Conservation (phyloP, 345 rosid species). For the Linum lewisii region DNA sequence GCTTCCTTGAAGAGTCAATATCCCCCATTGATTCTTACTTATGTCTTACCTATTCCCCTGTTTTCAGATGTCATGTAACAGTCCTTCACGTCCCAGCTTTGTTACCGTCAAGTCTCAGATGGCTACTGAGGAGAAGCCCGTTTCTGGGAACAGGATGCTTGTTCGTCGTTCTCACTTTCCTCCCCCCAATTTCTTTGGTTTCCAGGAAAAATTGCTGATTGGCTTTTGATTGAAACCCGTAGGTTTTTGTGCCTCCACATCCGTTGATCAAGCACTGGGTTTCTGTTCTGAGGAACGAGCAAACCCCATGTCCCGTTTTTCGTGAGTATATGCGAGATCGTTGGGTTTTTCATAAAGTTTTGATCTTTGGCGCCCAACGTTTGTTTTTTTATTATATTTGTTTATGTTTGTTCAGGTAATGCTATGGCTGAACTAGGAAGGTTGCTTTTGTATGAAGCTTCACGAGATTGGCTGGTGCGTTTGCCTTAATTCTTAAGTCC, state of each 20-base stretch:
- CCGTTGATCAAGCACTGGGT: constrained; percentile 95
- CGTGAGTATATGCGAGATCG: constrained; percentile 31
- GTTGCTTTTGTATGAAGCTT: constrained; percentile 77
- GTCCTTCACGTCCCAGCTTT: constrained; percentile 30
- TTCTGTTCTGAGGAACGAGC: constrained; percentile 74
- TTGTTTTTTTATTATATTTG: neutral
- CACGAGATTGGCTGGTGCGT: constrained; percentile 90
- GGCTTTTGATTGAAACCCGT: constrained; percentile 9
- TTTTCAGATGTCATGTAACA: constrained; percentile 34
- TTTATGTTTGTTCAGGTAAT: constrained; percentile 36
- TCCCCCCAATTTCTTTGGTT: neutral
- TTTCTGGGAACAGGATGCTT: constrained; percentile 64
- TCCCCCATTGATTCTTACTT: neutral
- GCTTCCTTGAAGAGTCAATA: neutral
- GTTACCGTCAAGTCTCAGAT: constrained; percentile 35
- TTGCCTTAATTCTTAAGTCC: neutral
- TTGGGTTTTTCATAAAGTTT: neutral
- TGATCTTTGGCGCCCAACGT: neutral
- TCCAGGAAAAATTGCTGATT: neutral
- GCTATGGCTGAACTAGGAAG: constrained; percentile 93
- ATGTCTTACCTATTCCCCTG: neutral
- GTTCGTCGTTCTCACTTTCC: constrained; percentile 30
- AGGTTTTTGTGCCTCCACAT: constrained; percentile 91
- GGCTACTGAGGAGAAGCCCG: constrained; percentile 54
- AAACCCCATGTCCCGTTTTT: constrained; percentile 74